Evolutionary conservation across 805 yeast genomes (phyloP), one percentile per base, ranked within the genome.

Genomic region (Wickerhamiella domercqiae): DNA sequence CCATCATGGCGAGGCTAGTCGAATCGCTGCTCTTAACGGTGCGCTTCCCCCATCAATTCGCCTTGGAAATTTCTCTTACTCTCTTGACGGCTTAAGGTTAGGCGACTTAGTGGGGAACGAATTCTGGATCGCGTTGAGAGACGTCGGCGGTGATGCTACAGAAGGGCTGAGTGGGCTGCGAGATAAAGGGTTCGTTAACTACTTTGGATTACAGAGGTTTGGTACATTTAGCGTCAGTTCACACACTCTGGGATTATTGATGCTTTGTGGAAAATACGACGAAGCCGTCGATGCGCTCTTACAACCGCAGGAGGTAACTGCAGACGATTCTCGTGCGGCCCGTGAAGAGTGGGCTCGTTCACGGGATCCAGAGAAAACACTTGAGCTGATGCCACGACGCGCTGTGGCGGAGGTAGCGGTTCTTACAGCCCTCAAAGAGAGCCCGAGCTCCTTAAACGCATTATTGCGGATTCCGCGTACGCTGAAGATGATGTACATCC

Each of bases 171-270:
- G 61, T 7, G 68, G 83, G 19, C 64, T 86, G 46, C 62, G 63
- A 36, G 63, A 63, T 1, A 63, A 68, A 21, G 99, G 99, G 0
- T 90, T 82, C 51, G 78, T 90, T 45, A 90, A 90, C 57, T 90
- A 90, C 54, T 90, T 70, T 55, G 99, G 99, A n/a, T 78, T 90
- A 86, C 99, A 90, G 63, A 66, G 99, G 52, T 90, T 90, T 56
- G 99, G 99, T 21, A 86, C 98, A 0, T 87, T 83, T 52, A 80
- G 95, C 9, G 67, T 84, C 21, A 82, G 97, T 2, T 86, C 98
- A 0, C 96, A 90, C 57, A 70, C 67, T 21, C 66, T 86, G 38
- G 99, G 99, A 35, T 71, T 71, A 43, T 67, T 67, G 43, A 64
- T 87, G 20, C 60, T 90, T 35, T 65, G 71, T 35, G 72, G 71